phyloP scores from a whole-genome alignment of 2,329 filamentous ascomycete genomes.

The Akanthomyces muscarius region DNA sequence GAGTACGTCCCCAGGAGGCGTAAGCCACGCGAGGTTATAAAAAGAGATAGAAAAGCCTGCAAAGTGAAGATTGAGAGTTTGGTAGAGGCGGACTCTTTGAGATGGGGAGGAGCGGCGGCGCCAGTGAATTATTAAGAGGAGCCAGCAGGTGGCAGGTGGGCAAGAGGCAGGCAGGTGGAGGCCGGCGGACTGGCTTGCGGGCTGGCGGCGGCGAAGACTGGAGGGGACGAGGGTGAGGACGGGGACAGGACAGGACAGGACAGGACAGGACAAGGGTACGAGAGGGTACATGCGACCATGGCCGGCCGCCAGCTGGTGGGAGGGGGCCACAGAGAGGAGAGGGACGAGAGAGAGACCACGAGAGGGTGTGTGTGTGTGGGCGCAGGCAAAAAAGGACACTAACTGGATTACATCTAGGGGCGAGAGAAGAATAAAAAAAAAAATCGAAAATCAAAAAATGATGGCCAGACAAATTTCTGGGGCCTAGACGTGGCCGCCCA shows the following conservation, averaged over 20 bases:
- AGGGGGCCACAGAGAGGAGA: neutral
- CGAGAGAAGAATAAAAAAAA: neutral
- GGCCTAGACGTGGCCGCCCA: neutral
- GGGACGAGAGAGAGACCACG: neutral
- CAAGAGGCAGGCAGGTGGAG: constrained; percentile 7
- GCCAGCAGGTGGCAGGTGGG: constrained; percentile 2
- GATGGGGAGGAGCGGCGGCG: constrained; percentile 1
- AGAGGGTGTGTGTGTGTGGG: constrained; percentile 6
- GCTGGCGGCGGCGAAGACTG: neutral
- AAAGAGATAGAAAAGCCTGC: neutral
- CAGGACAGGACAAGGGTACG: neutral
- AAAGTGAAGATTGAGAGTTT: constrained; percentile 1
- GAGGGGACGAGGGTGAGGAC: neutral
- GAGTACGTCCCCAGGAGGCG: neutral
- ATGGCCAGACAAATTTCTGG: constrained; percentile 13
- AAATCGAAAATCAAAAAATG: neutral
- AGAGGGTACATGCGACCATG: constrained; percentile 6
- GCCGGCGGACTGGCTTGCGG: neutral
- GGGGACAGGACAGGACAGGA: no score
- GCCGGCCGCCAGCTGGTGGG: neutral
- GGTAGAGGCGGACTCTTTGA: constrained; percentile 6
- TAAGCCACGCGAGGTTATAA: neutral
- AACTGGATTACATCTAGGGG: neutral
- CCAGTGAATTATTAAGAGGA: constrained; percentile 14
- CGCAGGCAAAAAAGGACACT: neutral